A percentile compares a stretch with the other conserved stretches of the same genome.
These are phyloP conservation scores for Crithidia sp. DNA, from an alignment of 208 protist species.

Conservation along the genomic window DNA sequence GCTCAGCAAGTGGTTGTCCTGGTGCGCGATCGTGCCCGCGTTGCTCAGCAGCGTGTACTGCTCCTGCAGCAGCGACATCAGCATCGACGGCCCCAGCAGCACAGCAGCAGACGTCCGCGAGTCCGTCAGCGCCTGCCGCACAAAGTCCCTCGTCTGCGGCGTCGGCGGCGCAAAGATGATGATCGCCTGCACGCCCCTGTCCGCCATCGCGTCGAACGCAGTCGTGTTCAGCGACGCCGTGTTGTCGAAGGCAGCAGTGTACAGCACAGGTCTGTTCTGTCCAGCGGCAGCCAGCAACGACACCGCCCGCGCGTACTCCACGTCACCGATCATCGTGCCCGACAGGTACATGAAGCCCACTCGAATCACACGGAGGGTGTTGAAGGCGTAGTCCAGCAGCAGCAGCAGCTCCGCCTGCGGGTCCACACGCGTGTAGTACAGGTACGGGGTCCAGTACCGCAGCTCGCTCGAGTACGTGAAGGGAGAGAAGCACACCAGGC, in stretches of 20 bases:
- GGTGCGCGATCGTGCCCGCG: background rate
- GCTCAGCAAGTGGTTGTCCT: background rate
- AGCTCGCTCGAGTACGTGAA: slow-evolving; percentile 24
- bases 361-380: slow-evolving; percentile 27
- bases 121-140: slow-evolving; percentile 31
- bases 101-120: slow-evolving; percentile 33
- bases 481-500: slow-evolving; percentile 35
- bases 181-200: slow-evolving; percentile 47
- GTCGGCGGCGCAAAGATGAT: slow-evolving; percentile 37
- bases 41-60: slow-evolving; percentile 22
- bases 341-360: slow-evolving; percentile 67
- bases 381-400: slow-evolving; percentile 36
- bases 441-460: slow-evolving; percentile 19
- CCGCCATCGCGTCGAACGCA: slow-evolving; percentile 47
- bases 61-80: slow-evolving; percentile 28
- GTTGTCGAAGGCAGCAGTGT: slow-evolving; percentile 18
- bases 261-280: slow-evolving; percentile 19
- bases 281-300: slow-evolving; percentile 7
- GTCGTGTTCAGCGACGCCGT: slow-evolving; percentile 14
- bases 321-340: slow-evolving; percentile 36
- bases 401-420: slow-evolving; percentile 39
- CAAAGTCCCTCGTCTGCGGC: slow-evolving; percentile 37
- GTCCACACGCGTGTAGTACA: slow-evolving; percentile 56
- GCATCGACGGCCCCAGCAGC: slow-evolving; percentile 30
- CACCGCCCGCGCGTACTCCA: slow-evolving; percentile 27